These are phyloP conservation scores for Trametes coccinea DNA, from an alignment of 768 basidiomycete genomes.

Conservation along the genomic window DNA sequence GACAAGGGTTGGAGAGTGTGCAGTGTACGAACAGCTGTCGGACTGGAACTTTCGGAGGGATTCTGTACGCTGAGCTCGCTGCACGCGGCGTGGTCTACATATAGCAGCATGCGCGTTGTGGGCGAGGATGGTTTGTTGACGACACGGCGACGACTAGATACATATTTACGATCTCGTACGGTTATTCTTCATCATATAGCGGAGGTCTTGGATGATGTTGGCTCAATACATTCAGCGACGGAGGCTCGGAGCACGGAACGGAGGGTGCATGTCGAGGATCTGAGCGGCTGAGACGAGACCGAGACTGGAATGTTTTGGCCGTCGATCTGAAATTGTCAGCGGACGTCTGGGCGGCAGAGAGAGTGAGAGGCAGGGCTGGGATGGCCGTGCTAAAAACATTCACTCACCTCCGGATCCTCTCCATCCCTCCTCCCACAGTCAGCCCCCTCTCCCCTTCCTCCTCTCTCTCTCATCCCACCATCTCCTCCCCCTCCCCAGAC, in stretches of 20 bases:
- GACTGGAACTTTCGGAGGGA: conserved; percentile 11
- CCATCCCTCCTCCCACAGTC: not conserved
- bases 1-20: conserved; percentile 1
- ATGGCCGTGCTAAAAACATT: conserved; percentile 15
- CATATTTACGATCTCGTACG: no score
- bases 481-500: not conserved
- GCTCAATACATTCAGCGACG: not conserved
- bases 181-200: no score
- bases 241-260: not conserved
- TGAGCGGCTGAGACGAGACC: not conserved
- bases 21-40: not conserved
- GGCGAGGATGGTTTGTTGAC: not conserved
- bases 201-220: no score
- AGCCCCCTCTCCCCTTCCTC: not conserved
- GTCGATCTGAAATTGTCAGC: not conserved
- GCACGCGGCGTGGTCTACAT: not conserved
- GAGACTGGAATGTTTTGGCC: not conserved
- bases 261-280: not conserved
- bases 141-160: not conserved
- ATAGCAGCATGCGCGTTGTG: no score
- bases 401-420: not conserved
- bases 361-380: not conserved
- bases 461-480: not conserved
- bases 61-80: conserved; percentile 8
- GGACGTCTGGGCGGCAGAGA: not conserved